phyloP scores from a whole-genome alignment of 352 stramenopile genomes.

The Phytophthora nicotianae region DNA sequence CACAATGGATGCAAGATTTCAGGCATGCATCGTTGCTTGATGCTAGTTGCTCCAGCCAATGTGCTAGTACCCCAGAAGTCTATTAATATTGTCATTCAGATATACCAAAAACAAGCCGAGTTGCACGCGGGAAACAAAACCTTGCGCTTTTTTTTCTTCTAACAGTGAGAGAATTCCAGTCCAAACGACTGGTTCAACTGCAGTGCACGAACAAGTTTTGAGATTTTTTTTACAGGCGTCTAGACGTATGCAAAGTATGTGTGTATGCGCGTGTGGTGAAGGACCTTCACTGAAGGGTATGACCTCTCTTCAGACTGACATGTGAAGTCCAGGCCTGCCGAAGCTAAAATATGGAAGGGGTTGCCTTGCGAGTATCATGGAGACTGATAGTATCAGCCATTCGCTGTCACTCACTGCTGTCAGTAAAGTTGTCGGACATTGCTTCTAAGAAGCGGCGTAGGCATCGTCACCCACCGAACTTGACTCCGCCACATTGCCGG shows the following conservation, averaged over 20 bases:
- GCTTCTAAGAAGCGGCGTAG: slow-evolving; percentile 5
- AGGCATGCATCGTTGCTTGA: background rate
- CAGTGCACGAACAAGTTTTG: background rate
- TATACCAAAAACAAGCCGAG: slow-evolving; percentile 20
- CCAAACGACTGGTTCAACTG: background rate
- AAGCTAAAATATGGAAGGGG: slow-evolving; percentile 1
- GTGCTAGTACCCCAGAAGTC: background rate
- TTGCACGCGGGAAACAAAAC: slow-evolving; percentile 14
- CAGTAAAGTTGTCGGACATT: background rate
- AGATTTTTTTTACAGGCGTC: too few species aligned
- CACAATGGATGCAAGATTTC: slow-evolving; percentile 10
- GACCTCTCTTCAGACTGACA: too few species aligned
- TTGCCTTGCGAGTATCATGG: background rate
- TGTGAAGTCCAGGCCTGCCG: too few species aligned
- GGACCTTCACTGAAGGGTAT: too few species aligned
- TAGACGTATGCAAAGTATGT: too few species aligned
- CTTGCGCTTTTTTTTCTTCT: slow-evolving; percentile 10
- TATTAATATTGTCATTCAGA: background rate
- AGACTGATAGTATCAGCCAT: background rate
- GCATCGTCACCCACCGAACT: slow-evolving; percentile 8
- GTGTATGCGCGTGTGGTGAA: too few species aligned
- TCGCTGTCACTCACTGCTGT: too few species aligned
- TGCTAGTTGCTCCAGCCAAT: too few species aligned
- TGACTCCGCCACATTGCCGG: background rate
- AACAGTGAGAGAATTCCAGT: slow-evolving; percentile 6